These are phyloP conservation scores for Macroventuria anomochaeta DNA, from an alignment of 2,329 filamentous ascomycete genomes.

Conservation along the genomic window DNA sequence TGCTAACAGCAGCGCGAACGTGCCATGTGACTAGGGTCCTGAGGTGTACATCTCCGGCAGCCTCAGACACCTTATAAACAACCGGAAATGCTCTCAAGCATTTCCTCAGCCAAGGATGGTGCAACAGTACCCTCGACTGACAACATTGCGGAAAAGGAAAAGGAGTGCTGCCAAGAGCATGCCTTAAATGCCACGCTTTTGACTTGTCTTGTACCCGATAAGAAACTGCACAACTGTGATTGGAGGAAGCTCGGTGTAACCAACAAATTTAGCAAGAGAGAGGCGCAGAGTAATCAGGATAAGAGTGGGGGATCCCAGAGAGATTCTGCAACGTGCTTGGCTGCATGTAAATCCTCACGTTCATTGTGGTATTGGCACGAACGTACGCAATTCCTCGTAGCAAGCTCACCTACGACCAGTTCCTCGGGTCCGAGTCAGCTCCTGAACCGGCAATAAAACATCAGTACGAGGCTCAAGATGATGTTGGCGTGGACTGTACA, in stretches of 20 bases:
- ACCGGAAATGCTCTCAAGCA: slow-evolving; percentile 10
- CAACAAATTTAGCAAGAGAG: neutral
- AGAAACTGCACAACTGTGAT: neutral
- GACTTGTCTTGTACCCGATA: slow-evolving; percentile 7
- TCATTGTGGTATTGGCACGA: neutral
- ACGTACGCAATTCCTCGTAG: neutral
- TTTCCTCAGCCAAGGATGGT: slow-evolving; percentile 23
- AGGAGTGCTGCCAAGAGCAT: slow-evolving; percentile 13
- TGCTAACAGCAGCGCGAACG: slow-evolving; percentile 7
- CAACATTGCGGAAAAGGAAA: slow-evolving; percentile 24
- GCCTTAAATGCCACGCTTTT: slow-evolving; percentile 8
- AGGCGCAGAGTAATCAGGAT: neutral
- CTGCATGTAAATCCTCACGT: neutral
- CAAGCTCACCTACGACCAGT: neutral
- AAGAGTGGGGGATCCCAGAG: neutral
- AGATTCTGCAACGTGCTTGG: neutral
- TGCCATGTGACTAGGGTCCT: slow-evolving; percentile 13
- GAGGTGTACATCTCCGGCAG: slow-evolving; percentile 14
- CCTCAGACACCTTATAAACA: slow-evolving; percentile 23
- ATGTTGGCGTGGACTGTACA: neutral
- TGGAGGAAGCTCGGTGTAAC: neutral
- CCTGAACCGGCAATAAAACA: neutral
- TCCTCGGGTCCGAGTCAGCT: neutral
- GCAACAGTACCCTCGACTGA: slow-evolving; percentile 25
- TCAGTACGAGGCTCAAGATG: too few species aligned